Percentiles rank a stretch among this genome's conserved stretches.
Conservation (phyloP, 2,329 filamentous ascomycete species). For the Colletotrichum higginsianum region DNA sequence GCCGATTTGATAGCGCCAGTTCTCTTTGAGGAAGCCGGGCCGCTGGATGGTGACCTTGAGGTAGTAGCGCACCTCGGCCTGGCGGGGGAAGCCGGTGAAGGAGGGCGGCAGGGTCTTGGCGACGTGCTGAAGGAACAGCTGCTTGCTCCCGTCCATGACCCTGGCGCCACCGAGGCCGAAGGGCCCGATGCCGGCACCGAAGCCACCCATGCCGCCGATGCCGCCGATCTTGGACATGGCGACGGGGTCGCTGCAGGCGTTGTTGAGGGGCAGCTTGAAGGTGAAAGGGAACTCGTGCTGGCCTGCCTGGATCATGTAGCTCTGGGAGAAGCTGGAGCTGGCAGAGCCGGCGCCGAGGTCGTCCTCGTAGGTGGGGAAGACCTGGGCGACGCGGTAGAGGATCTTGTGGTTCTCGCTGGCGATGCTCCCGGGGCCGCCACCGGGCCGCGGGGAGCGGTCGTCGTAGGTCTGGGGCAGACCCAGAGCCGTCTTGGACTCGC, state of each 20-base stretch:
- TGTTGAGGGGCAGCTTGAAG: slow-evolving; percentile 86
- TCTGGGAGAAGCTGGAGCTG: slow-evolving; percentile 56
- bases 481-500: slow-evolving; percentile 80
- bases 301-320: slow-evolving; percentile 76
- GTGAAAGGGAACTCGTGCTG: slow-evolving; percentile 83
- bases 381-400: slow-evolving; percentile 79
- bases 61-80: slow-evolving; percentile 94
- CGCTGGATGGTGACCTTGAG: slow-evolving; percentile 95
- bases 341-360: slow-evolving; percentile 52
- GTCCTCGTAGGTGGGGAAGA: slow-evolving; percentile 75
- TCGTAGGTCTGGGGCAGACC: slow-evolving; percentile 63
- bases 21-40: slow-evolving; percentile 92
- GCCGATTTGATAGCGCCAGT: slow-evolving; percentile 77
- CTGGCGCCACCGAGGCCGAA: slow-evolving; percentile 68
- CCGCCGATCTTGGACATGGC: slow-evolving; percentile 69
- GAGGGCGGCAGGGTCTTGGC: slow-evolving; percentile 91
- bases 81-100: slow-evolving; percentile 85
- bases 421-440: slow-evolving; percentile 59
- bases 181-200: slow-evolving; percentile 60
- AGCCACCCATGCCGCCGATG: slow-evolving; percentile 68
- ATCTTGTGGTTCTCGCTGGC: slow-evolving; percentile 78
- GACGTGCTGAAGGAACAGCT: slow-evolving; percentile 78
- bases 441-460: slow-evolving; percentile 47
- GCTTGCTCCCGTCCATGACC: slow-evolving; percentile 74
- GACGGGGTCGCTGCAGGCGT: slow-evolving; percentile 72